Evolutionary conservation across 2,329 filamentous ascomycete genomes (phyloP).

Genomic region (Verticillium longisporum): DNA sequence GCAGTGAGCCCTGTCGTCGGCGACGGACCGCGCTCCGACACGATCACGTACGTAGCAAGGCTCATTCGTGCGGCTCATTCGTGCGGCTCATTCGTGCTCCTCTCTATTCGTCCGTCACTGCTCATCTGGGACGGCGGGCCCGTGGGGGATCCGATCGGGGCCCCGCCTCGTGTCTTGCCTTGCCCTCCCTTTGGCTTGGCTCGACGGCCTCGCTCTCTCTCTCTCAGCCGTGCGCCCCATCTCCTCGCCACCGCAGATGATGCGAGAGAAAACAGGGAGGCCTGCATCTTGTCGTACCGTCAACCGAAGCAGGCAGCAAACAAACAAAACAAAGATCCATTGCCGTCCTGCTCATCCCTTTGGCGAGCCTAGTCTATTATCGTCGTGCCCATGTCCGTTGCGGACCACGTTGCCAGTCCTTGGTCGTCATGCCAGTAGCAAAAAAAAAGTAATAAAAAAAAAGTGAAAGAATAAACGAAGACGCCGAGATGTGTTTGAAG

Average conservation of each 20-base stretch:
- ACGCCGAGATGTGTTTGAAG: neutral
- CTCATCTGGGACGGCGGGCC: neutral
- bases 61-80: neutral
- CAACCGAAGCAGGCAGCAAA: too few relatives aligned
- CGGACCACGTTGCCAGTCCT: too few relatives aligned
- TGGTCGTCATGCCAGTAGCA: neutral
- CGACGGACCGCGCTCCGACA: neutral
- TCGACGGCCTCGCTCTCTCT: too few relatives aligned
- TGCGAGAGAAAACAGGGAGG: neutral
- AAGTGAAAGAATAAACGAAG: too few relatives aligned
- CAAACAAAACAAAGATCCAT: neutral
- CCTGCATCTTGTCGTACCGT: neutral
- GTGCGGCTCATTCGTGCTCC: neutral
- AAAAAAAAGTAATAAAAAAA: neutral
- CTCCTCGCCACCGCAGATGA: neutral
- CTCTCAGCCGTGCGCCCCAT: neutral
- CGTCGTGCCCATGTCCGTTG: neutral
- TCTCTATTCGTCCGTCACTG: neutral
- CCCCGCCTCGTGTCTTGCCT: too few relatives aligned
- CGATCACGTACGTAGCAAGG: neutral
- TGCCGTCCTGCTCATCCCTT: neutral
- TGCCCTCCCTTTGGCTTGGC: neutral
- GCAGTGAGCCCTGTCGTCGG: neutral
- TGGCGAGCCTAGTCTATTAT: neutral
- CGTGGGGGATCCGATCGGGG: too few relatives aligned